Evolutionary conservation across 176 grass and related monocot genomes (phyloP).

Genomic region (Hordeum marinum): DNA sequence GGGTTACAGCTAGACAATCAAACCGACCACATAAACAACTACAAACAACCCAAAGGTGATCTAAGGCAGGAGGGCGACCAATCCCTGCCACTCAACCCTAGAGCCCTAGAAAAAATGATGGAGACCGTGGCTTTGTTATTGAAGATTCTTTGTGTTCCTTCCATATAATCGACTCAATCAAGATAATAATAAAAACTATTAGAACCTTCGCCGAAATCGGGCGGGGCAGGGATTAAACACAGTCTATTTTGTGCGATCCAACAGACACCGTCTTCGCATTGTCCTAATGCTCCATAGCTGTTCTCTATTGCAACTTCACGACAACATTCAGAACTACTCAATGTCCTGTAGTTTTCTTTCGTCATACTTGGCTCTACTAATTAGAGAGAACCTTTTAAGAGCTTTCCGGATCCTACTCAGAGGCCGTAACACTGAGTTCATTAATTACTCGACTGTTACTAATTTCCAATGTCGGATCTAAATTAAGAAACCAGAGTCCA

Average conservation of each 20-base stretch:
- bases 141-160: too few relatives aligned
- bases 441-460: slow-evolving; percentile 1
- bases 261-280: background rate
- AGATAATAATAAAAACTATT: too few relatives aligned
- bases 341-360: background rate
- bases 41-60: too few relatives aligned
- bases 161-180: too few relatives aligned
- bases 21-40: too few relatives aligned
- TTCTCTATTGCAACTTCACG: background rate
- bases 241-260: background rate
- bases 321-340: background rate
- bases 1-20: too few relatives aligned
- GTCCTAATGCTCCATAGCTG: background rate
- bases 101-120: too few relatives aligned
- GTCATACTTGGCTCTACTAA: background rate
- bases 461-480: slow-evolving; percentile 16
- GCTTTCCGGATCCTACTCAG: background rate
- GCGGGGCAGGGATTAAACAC: background rate
- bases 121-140: too few relatives aligned
- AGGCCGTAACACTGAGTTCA: background rate
- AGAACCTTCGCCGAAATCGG: too few relatives aligned
- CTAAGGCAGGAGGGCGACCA: too few relatives aligned
- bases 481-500: background rate
- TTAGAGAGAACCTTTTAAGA: background rate
- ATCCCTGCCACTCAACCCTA: too few relatives aligned